Base-by-base conservation (phyloP, 225 moss, liverwort and hornwort species). In the Sphagnum contortum region DNA sequence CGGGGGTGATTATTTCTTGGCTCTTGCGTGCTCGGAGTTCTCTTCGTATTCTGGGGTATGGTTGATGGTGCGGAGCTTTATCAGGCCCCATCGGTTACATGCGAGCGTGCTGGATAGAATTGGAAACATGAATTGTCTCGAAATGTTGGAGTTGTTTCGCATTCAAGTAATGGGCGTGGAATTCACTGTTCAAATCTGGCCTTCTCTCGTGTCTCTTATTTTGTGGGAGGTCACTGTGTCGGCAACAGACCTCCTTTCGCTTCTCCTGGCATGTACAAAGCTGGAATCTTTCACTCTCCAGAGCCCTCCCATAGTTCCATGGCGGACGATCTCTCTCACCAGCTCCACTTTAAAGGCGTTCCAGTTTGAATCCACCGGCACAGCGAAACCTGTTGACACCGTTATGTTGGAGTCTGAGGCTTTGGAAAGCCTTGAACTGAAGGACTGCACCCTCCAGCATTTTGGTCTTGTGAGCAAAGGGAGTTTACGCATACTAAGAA, bases 191-290 rank as follows among this genome's bases (percentile, higher is more conserved):
- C 81, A 70, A 60, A 78, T 71, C 59, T 87, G 84, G 65, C 83
- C 87, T 48, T 83, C 84, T 60, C 84, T 87, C 48, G 68, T 76
- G 66, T 75, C 77, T 55, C 82, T 90, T 48, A 87, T 81, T 7
- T 84, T 90, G 54, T 80, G 80, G 48, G 76, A 73, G 44, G 89
- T 90, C 8, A 78, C 51, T 64, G 81, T 90, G 60, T 84, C 84
- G 1, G 75, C 81, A 50, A 51, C 65, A 49, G 80, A 87, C 65
- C 84, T 90, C 58, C 84, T 84, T 69, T 76, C 76, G 46, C 82
- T 90, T 53, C 77, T 90, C 48, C 76, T 81, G 51, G 87, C 87
- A 56, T 90, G 89, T 65, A 83, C 89, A 14, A 87, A 80, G 76
- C 82, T 90, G 12, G 84, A 90, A 72, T 73, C 80, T 10, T 76